Evolutionary conservation across 164 flowering plant genomes (phyloP).

Genomic region (Sedum album): DNA sequence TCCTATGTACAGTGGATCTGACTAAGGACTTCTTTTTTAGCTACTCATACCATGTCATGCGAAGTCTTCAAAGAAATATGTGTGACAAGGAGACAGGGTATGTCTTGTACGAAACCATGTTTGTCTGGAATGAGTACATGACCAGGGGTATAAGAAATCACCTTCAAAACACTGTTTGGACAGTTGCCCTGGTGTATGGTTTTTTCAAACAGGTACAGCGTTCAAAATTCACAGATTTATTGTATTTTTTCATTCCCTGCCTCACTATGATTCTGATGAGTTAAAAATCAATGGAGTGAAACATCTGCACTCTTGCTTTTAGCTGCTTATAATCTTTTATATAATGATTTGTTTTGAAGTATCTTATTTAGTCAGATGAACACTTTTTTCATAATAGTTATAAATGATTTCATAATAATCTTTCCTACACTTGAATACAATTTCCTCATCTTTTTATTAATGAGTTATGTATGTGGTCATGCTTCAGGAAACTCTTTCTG

Average conservation of each 20-base stretch:
- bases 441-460: no score
- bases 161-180: constrained; percentile 59
- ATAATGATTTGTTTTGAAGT: background rate
- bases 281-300: background rate
- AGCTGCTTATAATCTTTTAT: background rate
- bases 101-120: constrained; percentile 77
- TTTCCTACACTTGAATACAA: no score
- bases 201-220: constrained; percentile 82
- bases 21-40: constrained; percentile 99
- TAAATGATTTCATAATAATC: no score
- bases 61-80: constrained; percentile 86
- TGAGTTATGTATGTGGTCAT: constrained; percentile 13
- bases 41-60: constrained; percentile 97
- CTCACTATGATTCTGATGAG: background rate
- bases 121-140: constrained; percentile 97
- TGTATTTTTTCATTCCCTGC: background rate
- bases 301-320: background rate
- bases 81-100: constrained; percentile 50
- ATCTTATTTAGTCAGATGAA: background rate
- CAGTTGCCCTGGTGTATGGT: constrained; percentile 72
- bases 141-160: constrained; percentile 50
- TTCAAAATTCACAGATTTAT: background rate
- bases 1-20: constrained; percentile 87
- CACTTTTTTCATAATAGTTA: background rate
- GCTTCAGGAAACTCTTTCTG: constrained; percentile 55